Evolutionary conservation across 371 early-diverging fungal species (phyloP).

Genomic region (Astathelohania contejeani): DNA sequence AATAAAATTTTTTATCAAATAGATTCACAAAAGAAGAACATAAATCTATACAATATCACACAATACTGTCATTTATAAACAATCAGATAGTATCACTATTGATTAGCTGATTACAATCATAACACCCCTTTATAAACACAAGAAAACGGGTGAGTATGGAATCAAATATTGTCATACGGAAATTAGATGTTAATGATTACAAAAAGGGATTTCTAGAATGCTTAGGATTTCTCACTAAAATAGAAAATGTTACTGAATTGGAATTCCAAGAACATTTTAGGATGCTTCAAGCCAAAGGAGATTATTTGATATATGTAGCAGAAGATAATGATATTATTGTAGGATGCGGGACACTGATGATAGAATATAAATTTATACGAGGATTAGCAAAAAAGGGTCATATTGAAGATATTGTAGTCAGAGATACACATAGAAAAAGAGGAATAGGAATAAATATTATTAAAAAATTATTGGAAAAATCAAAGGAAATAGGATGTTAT

Average conservation of each 20-base stretch:
- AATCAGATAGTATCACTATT: no score
- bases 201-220: slow-evolving; percentile 30
- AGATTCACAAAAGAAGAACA: no score
- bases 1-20: no score
- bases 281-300: slow-evolving; percentile 18
- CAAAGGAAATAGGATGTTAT: slow-evolving; percentile 34
- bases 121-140: no score
- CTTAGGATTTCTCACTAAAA: slow-evolving; percentile 29
- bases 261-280: slow-evolving; percentile 18
- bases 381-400: slow-evolving; percentile 36
- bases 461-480: slow-evolving; percentile 13
- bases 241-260: slow-evolving; percentile 18
- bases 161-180: no score
- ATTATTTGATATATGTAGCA: slow-evolving; percentile 35
- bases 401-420: slow-evolving; percentile 49
- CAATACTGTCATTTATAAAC: no score
- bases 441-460: slow-evolving; percentile 42
- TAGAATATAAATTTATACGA: slow-evolving; percentile 47
- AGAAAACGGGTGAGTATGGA: no score
- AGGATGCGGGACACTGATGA: slow-evolving; percentile 40
- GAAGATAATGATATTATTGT: slow-evolving; percentile 24
- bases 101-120: no score
- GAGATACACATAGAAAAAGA: slow-evolving; percentile 23
- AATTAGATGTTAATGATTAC: slow-evolving; percentile 30
- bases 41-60: no score